phyloP scores from a whole-genome alignment of 2,329 filamentous ascomycete genomes.

The Ophiocordyceps camponoti-rufipedis region DNA sequence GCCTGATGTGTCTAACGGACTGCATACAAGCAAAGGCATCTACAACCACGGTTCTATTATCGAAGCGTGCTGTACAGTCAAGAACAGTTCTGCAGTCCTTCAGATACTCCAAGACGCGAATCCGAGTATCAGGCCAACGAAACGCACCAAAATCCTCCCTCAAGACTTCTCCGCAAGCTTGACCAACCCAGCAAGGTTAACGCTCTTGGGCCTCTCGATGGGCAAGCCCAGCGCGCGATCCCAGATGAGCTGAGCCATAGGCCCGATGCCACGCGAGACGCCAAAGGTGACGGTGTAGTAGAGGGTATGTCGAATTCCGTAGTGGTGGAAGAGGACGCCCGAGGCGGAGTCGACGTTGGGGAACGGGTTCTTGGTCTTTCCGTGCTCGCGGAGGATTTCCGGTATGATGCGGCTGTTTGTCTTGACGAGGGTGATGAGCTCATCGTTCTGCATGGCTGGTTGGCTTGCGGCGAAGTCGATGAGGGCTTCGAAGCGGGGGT shows the following conservation, averaged over 20 bases:
- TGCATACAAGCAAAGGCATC: no score
- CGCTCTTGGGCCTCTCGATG: conserved; percentile 96
- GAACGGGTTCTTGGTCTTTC: conserved; percentile 96
- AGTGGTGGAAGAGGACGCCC: conserved; percentile 93
- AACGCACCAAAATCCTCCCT: not conserved
- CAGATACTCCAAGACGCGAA: no score
- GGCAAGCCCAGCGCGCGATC: conserved; percentile 83
- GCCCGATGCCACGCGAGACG: conserved; percentile 57
- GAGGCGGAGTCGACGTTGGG: conserved; percentile 92
- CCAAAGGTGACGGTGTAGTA: conserved; percentile 74
- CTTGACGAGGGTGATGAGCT: conserved; percentile 86
- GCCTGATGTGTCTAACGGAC: no score
- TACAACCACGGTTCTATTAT: no score
- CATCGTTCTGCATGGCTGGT: conserved; percentile 69
- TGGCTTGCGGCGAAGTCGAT: conserved; percentile 87
- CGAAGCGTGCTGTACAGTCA: no score
- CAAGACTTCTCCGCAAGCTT: conserved; percentile 38
- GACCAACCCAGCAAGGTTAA: conserved; percentile 75
- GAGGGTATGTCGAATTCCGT: conserved; percentile 89
- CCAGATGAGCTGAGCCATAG: conserved; percentile 89
- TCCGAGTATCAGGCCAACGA: no score
- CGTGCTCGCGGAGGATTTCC: conserved; percentile 78
- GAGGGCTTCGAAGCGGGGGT: conserved; percentile 87
- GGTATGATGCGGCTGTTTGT: conserved; percentile 86
- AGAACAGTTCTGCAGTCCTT: no score